Percentiles rank a stretch among this genome's conserved stretches.
phyloP scores from a whole-genome alignment of 495 filamentous ascomycete genomes.

The Corynascus novoguineensis region DNA sequence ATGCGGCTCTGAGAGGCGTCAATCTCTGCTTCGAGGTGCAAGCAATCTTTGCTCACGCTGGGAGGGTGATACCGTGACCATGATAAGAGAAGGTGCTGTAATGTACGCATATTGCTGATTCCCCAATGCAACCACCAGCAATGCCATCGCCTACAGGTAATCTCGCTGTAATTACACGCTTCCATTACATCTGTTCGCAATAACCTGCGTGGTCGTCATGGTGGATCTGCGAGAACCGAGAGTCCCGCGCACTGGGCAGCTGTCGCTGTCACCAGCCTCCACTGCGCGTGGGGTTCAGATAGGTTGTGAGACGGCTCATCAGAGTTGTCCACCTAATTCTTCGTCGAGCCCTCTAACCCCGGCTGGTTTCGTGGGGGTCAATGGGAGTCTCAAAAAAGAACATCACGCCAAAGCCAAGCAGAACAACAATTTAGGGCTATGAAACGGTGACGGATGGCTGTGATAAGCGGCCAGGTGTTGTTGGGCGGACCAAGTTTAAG shows the following conservation, averaged over 20 bases:
- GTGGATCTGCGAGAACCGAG: neutral
- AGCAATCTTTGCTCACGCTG: neutral
- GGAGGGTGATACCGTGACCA: neutral
- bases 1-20: neutral
- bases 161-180: neutral
- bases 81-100: no score
- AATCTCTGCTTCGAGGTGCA: neutral
- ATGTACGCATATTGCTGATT: neutral
- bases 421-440: neutral
- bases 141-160: neutral
- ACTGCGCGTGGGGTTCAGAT: neutral
- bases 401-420: neutral
- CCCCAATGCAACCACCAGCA: neutral
- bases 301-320: neutral
- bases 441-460: neutral
- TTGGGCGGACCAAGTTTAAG: neutral
- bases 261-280: no score
- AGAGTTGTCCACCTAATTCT: neutral
- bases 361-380: neutral
- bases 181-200: neutral
- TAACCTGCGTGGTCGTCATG: neutral
- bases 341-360: neutral
- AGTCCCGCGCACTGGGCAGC: neutral
- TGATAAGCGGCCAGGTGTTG: neutral
- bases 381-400: neutral